Base-by-base conservation (phyloP, 805 yeast genomes). In the Grigorovia jiainica region DNA sequence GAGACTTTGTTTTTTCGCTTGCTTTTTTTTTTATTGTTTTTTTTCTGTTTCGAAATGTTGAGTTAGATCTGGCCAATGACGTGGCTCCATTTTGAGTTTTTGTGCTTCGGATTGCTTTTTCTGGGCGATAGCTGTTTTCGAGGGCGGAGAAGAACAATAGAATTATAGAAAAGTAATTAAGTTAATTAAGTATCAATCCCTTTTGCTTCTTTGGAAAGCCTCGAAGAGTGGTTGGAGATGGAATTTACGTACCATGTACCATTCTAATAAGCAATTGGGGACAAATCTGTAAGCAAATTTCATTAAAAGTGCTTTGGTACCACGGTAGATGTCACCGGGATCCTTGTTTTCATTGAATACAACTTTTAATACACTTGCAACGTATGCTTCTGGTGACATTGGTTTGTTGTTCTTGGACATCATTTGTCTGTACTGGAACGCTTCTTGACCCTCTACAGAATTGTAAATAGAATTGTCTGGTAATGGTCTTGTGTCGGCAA, bases 321-420 rank as follows among this genome's bases (percentile, higher is more conserved):
- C 90, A 40, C 82, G 63, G 54, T 78, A 79, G 13, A 72, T 63
- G 53, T 79, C 74, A 34, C 80, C 68, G 0, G 66, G 67, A 41
- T 64, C 68, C 3, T 48, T 51, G 3, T 43, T 19, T 32, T 61
- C 55, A 33, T 32, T 15, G 16, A 65, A 48, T 23, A 79, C 63
- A 48, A 78, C 83, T 32, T 58, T 54, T n/a, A 75, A 75, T 1
- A 82, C 76, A 37, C 66, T 54, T 16, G 51, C 51, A 1, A 87
- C 87, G 53, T 78, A 84, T 1, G 41, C 57, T n/a, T 70, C 76
- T 0, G 85, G 71, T 1, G 63, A 41, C 73, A 79, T 75, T 21
- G 92, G 90, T 17, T 62, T 61, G 58, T 75, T 74, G 15, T 71
- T 66, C 29, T 55, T 69, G 0, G 85, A 77, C 83, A 83, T 77